Conservation (phyloP, 2,329 filamentous ascomycete species). For the Emmonsiellopsis sp. region DNA sequence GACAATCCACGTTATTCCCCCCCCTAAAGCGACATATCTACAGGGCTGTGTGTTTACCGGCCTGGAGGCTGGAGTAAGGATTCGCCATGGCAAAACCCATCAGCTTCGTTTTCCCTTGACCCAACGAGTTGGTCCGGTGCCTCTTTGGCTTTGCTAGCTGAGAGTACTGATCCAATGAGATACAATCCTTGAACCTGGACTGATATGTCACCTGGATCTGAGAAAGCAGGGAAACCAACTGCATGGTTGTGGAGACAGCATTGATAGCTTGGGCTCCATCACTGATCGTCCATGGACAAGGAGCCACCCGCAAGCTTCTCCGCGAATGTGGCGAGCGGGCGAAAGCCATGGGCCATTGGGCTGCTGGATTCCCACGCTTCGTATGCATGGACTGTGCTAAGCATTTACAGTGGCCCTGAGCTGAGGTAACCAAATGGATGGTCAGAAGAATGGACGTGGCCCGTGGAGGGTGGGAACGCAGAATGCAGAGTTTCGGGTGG, state of each 20-base stretch:
- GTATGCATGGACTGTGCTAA: not conserved
- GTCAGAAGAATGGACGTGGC: no score
- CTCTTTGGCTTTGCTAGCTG: not conserved
- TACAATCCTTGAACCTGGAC: not conserved
- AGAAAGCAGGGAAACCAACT: not conserved
- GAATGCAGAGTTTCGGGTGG: not conserved
- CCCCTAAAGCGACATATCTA: no score
- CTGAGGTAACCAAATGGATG: not conserved
- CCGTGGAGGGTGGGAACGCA: not conserved
- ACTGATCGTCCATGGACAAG: not conserved
- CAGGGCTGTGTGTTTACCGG: no score
- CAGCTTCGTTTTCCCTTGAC: not conserved
- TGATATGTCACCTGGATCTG: not conserved
- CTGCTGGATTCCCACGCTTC: not conserved
- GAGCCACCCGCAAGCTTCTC: constrained; percentile 3
- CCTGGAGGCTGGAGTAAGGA: no score
- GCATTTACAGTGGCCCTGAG: not conserved
- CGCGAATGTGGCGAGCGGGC: not conserved
- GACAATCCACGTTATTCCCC: no score
- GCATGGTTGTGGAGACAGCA: not conserved
- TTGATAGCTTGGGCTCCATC: no score
- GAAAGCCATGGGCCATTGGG: not conserved
- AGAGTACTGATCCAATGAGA: not conserved
- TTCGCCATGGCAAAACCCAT: no score
- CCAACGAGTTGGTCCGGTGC: not conserved